Percentiles rank a stretch among this genome's conserved stretches.
These are phyloP conservation scores for Kwoniella shivajii DNA, from an alignment of 1,284 basidiomycete genomes.

Conservation along the genomic window DNA sequence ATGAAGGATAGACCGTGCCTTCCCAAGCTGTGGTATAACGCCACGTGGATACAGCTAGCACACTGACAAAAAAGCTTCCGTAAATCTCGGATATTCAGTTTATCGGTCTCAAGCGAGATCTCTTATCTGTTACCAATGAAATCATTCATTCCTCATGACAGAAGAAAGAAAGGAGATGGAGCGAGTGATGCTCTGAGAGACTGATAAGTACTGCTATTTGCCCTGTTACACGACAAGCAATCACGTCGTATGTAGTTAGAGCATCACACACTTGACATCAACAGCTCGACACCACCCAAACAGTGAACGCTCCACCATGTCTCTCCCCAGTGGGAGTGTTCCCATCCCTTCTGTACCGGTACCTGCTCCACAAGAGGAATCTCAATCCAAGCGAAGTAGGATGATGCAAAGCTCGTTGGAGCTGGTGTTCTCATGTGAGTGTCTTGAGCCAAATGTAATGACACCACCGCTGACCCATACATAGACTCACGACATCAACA, in stretches of 20 bases:
- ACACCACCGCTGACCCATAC: background rate
- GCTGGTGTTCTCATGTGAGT: slow-evolving; percentile 54
- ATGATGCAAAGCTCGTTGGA: slow-evolving; percentile 50
- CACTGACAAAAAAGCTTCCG: background rate
- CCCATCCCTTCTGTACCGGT: slow-evolving; percentile 18
- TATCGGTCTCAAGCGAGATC: background rate
- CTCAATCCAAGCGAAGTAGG: slow-evolving; percentile 13
- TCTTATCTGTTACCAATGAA: no score
- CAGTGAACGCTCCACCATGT: slow-evolving; percentile 3
- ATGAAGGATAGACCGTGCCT: no score
- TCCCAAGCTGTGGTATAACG: no score
- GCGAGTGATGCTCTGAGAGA: no score
- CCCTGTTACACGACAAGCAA: no score
- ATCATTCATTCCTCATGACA: no score
- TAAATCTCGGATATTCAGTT: background rate
- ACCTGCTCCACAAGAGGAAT: slow-evolving; percentile 3
- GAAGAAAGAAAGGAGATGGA: no score
- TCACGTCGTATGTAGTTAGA: no score
- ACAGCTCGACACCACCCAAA: no score
- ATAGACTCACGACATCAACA: slow-evolving; percentile 53
- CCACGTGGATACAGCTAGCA: background rate
- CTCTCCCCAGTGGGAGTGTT: slow-evolving; percentile 3
- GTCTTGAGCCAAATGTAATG: background rate
- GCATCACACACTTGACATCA: no score
- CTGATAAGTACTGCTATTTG: no score